Evolutionary conservation across 768 basidiomycete species (phyloP), one percentile per base, ranked within the genome.

Genomic region (Scleroderma citrinum): DNA sequence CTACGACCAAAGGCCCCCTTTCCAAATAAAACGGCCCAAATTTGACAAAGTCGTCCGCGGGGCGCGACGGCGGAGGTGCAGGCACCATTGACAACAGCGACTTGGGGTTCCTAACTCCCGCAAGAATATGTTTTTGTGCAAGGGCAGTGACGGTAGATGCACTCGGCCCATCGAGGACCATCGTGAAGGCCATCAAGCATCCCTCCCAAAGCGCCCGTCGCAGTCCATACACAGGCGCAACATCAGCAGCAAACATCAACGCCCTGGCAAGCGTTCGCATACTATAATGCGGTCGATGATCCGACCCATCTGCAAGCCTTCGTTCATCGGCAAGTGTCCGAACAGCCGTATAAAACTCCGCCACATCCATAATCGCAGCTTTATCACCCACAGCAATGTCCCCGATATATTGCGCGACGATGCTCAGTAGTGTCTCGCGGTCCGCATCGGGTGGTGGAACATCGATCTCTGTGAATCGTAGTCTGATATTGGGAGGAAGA

Each of bases 131-230:
- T 56, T 82, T 83, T 54, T 86, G 83, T 7, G 87, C 87, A 16
- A 95, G 71, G 7, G 69, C 65, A 3, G 74, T 78, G 17, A 92
- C 91, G 21, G 78, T 58, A 51, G 77, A 74, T 1, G 81, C 78
- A 58, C 92, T 92, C 14, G 76, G 69, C 0, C 69, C 69, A 59
- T 96, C 91, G 42, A 99, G 76, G 6, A 87, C 82, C 92, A 96
- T 97, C 6, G 92, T 96, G 65, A 98, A 99, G 0, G 91, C 86
- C 96, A 99, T 98, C 49, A 97, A 62, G 64, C 89, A 95, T 1
- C 96, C 95, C 66, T 98, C 96, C 90, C 91, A 97, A 17, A 98
- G 71, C 1, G 90, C 84, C 35, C 96, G 75, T 32, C 93, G 80
- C 8, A 98, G 69, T 23, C 91, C 83, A 56, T 89, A 97, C 24